Evolutionary conservation across 2,329 filamentous ascomycete species (phyloP), one percentile per base, ranked within the genome.

Genomic region (Grosmannia penicillata): DNA sequence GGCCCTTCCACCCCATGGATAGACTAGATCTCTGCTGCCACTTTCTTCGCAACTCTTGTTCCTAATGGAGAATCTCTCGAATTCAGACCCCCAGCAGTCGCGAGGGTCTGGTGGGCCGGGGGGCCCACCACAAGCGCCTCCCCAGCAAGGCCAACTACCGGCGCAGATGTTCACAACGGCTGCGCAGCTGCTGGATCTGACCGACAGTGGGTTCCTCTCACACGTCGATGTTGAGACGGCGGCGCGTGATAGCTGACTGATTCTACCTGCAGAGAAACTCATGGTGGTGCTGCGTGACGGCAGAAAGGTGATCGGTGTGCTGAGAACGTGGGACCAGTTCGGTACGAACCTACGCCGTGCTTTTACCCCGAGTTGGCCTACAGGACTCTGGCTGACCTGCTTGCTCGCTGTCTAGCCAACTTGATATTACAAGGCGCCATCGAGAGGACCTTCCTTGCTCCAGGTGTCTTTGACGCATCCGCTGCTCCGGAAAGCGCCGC

Each of bases 131-230:
- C 43, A 52, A 38, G 48, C 51, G 8, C 63, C 60, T 23, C 70
- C 74, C 36, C 58, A 63, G 39, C 63, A 66, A 34, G 60, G 68
- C 46, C 81, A 84, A 59, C 65, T 89, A 28, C 83, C 83, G 13
- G 87, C 87, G 43, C 89, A 98, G 66, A 95, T 96, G 81, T 98
- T 98, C 63, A 93, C 91, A 15, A 98, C 91, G 24, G 91, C 91
- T 24, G 87, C 91, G 39, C 91, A 96, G 65, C 68, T 98, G 42
- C 67, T 98, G 42, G 91, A 98, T 57, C 70, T 98, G 53, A 96
- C 91, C 51, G 91, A 98, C 65, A 98, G 89, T 96, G 75, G 66
- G 82, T 51, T n/a, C 17, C 10, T 43, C 40, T 31, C 40, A 33
- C 33, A 38, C n/a, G 19, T 6, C 14, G 4, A 24, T 17, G 17